These are phyloP conservation scores for Isoetes engelmannii DNA, from an alignment of 83 land plant genomes.

Conservation along the genomic window DNA sequence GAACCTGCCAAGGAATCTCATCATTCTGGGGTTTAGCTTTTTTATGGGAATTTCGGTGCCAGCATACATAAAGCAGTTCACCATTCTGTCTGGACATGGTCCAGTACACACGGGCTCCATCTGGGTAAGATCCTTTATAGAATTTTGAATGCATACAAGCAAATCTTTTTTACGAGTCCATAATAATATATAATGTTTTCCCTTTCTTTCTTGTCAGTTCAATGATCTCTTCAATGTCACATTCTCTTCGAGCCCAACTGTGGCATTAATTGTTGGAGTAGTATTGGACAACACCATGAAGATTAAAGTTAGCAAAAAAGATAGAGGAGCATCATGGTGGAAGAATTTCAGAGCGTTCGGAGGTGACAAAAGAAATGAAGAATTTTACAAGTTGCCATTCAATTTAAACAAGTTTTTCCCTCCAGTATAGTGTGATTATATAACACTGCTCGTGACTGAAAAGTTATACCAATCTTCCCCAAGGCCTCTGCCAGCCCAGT, in stretches of 20 bases:
- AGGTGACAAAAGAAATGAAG: constrained; percentile 81
- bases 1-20: constrained; percentile 1
- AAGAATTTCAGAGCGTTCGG: constrained; percentile 70
- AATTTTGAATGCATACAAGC: too few relatives aligned
- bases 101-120: background rate
- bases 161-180: too few relatives aligned
- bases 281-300: constrained; percentile 83
- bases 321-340: constrained; percentile 99
- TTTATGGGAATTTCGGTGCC: constrained; percentile 5
- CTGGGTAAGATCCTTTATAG: constrained; percentile 1
- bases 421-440: constrained; percentile 25
- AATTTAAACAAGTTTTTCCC: constrained; percentile 95
- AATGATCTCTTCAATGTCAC: constrained; percentile 80
- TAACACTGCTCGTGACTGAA: too few relatives aligned
- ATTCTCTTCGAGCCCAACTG: constrained; percentile 76
- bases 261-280: constrained; percentile 69
- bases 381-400: constrained; percentile 93
- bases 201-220: constrained; percentile 44
- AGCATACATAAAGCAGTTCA: background rate
- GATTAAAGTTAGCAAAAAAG: constrained; percentile 54
- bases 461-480: too few relatives aligned
- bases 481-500: too few relatives aligned
- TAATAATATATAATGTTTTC: too few relatives aligned
- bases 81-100: constrained; percentile 2
- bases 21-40: background rate